Evolutionary conservation across 2,329 filamentous ascomycete species (phyloP), one percentile per base, ranked within the genome.

Genomic region (Curvularia lunata): DNA sequence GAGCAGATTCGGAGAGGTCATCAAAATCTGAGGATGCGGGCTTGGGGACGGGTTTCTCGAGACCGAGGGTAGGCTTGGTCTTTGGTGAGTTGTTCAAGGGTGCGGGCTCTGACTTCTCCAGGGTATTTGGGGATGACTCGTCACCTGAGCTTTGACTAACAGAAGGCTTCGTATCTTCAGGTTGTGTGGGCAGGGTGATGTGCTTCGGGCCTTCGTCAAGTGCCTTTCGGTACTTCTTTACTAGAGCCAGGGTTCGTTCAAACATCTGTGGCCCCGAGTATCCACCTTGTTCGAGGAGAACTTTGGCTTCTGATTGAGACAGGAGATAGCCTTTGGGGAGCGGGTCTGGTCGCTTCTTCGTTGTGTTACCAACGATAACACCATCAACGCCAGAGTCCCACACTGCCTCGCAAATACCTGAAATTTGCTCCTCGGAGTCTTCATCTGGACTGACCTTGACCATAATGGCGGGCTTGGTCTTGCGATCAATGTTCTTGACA

Each of bases 361-460:
- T 99, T 0, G 95, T 99, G 81, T 99, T 99, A 10, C 94, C 95
- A 4, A 99, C 94, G 61, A 99, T 97, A 34, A 99, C 87, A 27
- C 95, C 95, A 68, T 97, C 93, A 1, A 98, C 93, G 6, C 93
- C 93, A 59, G 91, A 92, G 34, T 75, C 69, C 73, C 73, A 76
- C 12, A 76, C 68, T 2, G 74, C 65, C 67, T 92, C 86, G 59
- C 92, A 94, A 54, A 99, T 96, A 8, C 93, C 95, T 41, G 88
- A 85, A 60, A 99, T 86, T 75, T 99, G 92, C 54, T 87, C 82
- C 51, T 92, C 88, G 19, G 89, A 87, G 74, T 97, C 92, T 79
- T 98, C 95, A 68, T 99, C 95, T 0, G 95, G 95, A 58, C 91
- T 96, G 19, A 99, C 94, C 81, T 99, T 99, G 70, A 99, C 95